These are phyloP conservation scores for Fomitopsis betulina DNA, from an alignment of 1,284 basidiomycete species.

Conservation along the genomic window DNA sequence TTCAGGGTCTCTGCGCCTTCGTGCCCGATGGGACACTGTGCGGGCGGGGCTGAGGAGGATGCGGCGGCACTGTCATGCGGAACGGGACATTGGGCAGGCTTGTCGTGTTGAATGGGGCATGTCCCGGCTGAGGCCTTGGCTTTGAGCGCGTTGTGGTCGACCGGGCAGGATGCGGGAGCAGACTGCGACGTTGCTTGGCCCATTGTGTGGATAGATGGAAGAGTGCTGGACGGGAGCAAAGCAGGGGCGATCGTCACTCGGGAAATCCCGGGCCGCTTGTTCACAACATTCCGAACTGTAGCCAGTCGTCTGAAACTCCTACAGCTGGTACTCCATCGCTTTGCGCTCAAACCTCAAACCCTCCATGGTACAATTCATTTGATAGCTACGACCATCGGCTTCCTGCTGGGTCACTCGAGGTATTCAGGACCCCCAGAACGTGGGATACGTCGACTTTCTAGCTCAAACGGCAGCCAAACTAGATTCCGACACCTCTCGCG, in stretches of 20 bases:
- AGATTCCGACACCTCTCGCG: too few species aligned
- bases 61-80: constrained; percentile 32
- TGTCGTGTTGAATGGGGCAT: constrained; percentile 2
- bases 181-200: constrained; percentile 23
- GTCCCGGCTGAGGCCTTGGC: constrained; percentile 9
- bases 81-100: constrained; percentile 41
- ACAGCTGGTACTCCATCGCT: too few species aligned
- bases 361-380: too few species aligned
- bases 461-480: too few species aligned
- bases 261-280: background rate
- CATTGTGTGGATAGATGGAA: constrained; percentile 10
- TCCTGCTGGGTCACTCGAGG: too few species aligned
- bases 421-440: too few species aligned
- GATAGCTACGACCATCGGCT: too few species aligned
- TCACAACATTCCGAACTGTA: too few species aligned
- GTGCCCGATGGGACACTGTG: constrained; percentile 47
- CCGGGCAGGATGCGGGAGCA: constrained; percentile 30
- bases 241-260: background rate
- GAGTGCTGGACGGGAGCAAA: background rate
- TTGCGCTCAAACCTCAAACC: too few species aligned
- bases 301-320: too few species aligned
- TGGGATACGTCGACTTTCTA: too few species aligned
- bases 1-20: constrained; percentile 44
- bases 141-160: constrained; percentile 27
- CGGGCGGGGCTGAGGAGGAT: constrained; percentile 17